Conservation (phyloP, 2,329 filamentous ascomycete species). For the Botryotinia convoluta region DNA sequence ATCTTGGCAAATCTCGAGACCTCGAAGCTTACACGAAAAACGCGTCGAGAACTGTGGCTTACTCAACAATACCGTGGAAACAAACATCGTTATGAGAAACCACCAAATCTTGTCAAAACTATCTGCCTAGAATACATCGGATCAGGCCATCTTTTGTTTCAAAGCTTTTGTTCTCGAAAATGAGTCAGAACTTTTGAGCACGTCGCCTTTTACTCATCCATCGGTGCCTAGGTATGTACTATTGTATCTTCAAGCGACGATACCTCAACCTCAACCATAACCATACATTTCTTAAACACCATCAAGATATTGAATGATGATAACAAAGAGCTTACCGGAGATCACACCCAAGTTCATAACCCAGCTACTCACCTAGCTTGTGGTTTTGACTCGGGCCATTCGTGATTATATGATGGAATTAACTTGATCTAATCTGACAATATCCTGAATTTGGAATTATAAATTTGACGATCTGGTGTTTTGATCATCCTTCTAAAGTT, state of each 20-base stretch:
- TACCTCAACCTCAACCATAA: background rate
- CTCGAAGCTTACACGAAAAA: background rate
- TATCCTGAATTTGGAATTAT: background rate
- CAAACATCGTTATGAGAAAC: background rate
- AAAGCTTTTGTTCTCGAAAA: background rate
- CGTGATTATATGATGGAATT: slow-evolving; percentile 20
- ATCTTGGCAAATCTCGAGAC: background rate
- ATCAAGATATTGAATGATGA: slow-evolving; percentile 25
- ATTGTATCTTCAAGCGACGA: background rate
- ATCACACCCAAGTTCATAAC: slow-evolving; percentile 23
- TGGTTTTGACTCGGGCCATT: slow-evolving; percentile 22
- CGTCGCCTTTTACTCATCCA: background rate
- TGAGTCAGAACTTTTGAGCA: background rate
- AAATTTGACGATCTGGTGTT: background rate
- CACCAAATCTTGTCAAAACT: background rate
- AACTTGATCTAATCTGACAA: slow-evolving; percentile 26
- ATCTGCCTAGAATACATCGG: too few relatives aligned
- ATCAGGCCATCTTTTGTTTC: background rate
- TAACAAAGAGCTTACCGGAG: slow-evolving; percentile 29
- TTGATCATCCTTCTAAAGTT: background rate
- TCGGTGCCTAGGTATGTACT: background rate
- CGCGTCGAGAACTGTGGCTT: background rate
- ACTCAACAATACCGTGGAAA: background rate
- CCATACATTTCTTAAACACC: background rate
- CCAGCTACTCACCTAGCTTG: slow-evolving; percentile 17